Conservation (phyloP, 2,329 filamentous ascomycete genomes). For the Colletotrichum phormii region DNA sequence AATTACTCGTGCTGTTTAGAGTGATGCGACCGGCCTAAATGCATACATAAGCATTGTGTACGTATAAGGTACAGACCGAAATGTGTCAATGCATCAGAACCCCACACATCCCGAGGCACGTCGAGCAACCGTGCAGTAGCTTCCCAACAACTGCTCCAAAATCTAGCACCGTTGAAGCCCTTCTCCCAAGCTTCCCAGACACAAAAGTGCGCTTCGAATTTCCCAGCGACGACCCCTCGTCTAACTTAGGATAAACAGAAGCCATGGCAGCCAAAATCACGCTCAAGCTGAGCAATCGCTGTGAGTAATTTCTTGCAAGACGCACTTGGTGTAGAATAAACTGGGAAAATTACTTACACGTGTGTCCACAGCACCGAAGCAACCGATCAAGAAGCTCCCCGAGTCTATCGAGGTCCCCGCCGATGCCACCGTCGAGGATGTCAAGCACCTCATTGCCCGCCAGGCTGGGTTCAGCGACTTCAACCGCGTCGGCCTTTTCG, state of each 20-base stretch:
- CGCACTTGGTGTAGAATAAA: neutral
- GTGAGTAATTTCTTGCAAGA: constrained; percentile 39
- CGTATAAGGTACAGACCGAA: neutral
- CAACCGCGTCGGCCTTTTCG: constrained; percentile 73
- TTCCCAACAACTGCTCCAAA: constrained; percentile 29
- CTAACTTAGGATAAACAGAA: neutral
- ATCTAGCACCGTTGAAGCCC: constrained; percentile 11
- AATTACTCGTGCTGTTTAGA: neutral
- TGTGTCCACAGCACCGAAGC: constrained; percentile 53
- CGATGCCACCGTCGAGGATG: constrained; percentile 69
- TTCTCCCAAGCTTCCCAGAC: constrained; percentile 9
- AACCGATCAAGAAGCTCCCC: constrained; percentile 67
- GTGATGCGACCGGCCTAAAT: neutral
- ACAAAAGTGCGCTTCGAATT: constrained; percentile 5
- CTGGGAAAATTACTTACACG: constrained; percentile 15
- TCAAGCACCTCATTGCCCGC: constrained; percentile 67
- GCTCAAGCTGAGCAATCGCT: constrained; percentile 57
- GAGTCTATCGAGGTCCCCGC: constrained; percentile 59
- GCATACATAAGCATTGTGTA: neutral
- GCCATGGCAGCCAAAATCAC: constrained; percentile 48
- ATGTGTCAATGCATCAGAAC: neutral
- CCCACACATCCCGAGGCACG: constrained; percentile 15
- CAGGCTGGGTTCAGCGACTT: constrained; percentile 63
- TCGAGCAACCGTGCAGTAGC: constrained; percentile 30
- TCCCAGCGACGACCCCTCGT: neutral